Evolutionary conservation across 306 rosid genomes (phyloP), one percentile per base, ranked within the genome.

Genomic region (Medicago lupulina): DNA sequence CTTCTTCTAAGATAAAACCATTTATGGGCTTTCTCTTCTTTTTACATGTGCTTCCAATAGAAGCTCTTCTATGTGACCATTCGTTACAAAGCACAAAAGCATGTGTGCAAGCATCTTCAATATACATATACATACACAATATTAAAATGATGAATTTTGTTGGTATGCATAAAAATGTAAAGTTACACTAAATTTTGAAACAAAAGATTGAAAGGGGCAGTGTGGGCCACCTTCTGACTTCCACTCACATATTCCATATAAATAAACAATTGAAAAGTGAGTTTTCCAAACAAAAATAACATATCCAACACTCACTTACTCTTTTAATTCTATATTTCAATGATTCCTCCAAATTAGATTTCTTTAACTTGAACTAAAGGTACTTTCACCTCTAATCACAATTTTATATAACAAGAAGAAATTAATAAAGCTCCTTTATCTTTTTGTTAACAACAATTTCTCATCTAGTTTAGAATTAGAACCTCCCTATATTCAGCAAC

Each of bases 201-300:
- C 38, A 75, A 76, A 86, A 74, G 73, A 18, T 41, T 73, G 75
- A 77, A 81, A 77, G 75, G 49, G 76, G 34, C 67, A 57, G 8
- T 67, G 90, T 86, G 88, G 96, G 89, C 76, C 98, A 85, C 51
- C 84, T 63, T 91, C 93, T 89, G 90, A 91, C 90, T 88, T 91
- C 97, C 98, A 89, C 98, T 89, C 85, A 86, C 87, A 91, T 88
- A 89, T 94, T 93, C 94, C 88, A 84, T 86, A 80, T 67, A 89
- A 85, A 86, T 70, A 84, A 85, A 87, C 81, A 82, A 88, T 80
- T 85, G 17, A 83, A 89, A 88, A 87, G 92, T 86, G 92, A 85
- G 89, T 86, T 86, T 87, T 88, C 87, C 89, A 86, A 88, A 85
- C 91, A 83, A 87, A 83, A 87, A 81, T 83, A 83, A 89, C 81